A percentile compares a stretch with the other conserved stretches of the same genome.
These are phyloP conservation scores for Cyclotella baltica DNA, from an alignment of 108 stramenopile species.

Conservation along the genomic window DNA sequence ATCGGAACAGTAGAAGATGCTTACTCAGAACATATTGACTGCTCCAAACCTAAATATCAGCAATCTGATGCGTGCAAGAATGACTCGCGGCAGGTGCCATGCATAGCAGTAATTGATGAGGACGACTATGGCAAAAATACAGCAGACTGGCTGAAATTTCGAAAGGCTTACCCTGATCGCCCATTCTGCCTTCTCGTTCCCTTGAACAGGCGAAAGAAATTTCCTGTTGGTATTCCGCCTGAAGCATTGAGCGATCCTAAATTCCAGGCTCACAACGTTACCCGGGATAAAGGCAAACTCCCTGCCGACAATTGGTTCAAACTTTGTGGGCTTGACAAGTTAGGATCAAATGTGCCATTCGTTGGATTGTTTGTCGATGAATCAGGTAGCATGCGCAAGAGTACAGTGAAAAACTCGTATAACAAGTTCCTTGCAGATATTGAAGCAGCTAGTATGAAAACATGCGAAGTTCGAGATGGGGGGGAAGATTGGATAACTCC, in stretches of 20 bases:
- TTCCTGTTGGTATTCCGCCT: not conserved
- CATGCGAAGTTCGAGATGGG: not conserved
- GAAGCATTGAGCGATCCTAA: not conserved
- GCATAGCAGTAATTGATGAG: too few species aligned
- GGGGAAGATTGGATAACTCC: not conserved
- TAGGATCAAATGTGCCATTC: slow-evolving; percentile 10
- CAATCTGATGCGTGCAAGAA: too few species aligned
- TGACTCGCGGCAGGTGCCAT: too few species aligned
- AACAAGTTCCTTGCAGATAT: slow-evolving; percentile 11
- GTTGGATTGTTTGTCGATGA: slow-evolving; percentile 39
- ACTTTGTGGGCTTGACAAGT: slow-evolving; percentile 15
- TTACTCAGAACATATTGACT: too few species aligned
- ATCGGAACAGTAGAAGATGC: too few species aligned
- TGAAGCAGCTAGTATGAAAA: not conserved
- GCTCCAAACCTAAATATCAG: too few species aligned
- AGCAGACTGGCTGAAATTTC: too few species aligned
- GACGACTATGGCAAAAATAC: too few species aligned
- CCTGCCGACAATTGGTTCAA: slow-evolving; percentile 16
- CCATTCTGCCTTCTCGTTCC: too few species aligned
- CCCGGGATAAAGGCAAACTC: not conserved
- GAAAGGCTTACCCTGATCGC: too few species aligned
- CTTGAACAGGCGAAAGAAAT: too few species aligned
- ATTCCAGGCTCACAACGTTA: not conserved
- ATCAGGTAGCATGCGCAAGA: slow-evolving; percentile 28
- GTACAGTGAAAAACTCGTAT: slow-evolving; percentile 12